These are phyloP conservation scores for Bothia castanella DNA, from an alignment of 1,284 basidiomycete genomes.

Conservation along the genomic window DNA sequence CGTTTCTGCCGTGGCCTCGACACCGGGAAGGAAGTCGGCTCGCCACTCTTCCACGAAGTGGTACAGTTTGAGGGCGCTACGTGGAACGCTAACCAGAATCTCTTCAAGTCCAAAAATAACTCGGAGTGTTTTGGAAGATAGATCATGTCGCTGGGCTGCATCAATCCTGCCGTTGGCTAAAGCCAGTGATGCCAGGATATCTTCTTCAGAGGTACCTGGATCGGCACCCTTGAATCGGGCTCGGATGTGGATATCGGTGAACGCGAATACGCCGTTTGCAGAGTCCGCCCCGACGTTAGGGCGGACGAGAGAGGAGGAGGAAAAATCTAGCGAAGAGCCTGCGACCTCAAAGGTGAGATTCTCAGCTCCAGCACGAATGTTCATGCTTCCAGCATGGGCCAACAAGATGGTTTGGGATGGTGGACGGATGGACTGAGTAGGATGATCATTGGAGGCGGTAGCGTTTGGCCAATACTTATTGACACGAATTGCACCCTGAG, in stretches of 20 bases:
- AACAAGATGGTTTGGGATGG: conserved; percentile 30
- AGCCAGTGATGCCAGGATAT: conserved; percentile 56
- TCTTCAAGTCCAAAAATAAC: conserved; percentile 43
- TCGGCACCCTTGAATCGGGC: conserved; percentile 48
- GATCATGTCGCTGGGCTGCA: conserved; percentile 44
- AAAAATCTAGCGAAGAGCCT: conserved; percentile 37
- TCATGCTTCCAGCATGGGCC: conserved; percentile 39
- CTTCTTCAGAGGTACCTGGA: conserved; percentile 42
- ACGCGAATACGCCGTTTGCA: conserved; percentile 45
- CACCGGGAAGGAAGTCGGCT: conserved; percentile 67
- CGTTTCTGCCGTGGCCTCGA: conserved; percentile 61
- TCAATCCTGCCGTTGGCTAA: conserved; percentile 46
- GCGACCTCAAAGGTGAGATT: conserved; percentile 48
- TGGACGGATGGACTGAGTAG: neutral
- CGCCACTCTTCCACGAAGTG: conserved; percentile 77
- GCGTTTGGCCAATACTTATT: conserved; percentile 23
- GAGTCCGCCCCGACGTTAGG: conserved; percentile 37
- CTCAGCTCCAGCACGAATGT: conserved; percentile 53
- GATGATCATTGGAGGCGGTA: neutral
- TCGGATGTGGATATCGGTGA: conserved; percentile 50
- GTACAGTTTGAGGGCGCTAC: conserved; percentile 74
- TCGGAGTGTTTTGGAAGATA: conserved; percentile 37
- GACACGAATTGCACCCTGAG: conserved; percentile 54
- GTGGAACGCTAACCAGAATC: conserved; percentile 60
- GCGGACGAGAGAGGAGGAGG: conserved; percentile 40